Evolutionary conservation across 108 stramenopile species (phyloP).

Genomic region (Licmophora abbreviata): DNA sequence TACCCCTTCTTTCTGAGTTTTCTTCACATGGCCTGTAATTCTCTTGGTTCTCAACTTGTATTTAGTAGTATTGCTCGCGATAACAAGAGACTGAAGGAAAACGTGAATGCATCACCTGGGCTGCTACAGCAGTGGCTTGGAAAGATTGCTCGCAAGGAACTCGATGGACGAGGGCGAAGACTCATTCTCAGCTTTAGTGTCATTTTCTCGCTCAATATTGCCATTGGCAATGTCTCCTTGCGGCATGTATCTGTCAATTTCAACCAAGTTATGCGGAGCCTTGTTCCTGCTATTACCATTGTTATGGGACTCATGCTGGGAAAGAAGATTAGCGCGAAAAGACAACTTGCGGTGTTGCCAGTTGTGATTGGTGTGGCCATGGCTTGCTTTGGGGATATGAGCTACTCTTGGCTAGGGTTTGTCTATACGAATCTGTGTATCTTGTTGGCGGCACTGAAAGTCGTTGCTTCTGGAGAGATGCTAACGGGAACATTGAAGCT

Average conservation of each 20-base stretch:
- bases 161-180: slow-evolving; percentile 39
- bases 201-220: slow-evolving; percentile 81
- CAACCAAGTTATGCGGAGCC: slow-evolving; percentile 74
- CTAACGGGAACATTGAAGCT: slow-evolving; percentile 62
- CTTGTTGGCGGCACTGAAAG: slow-evolving; percentile 61
- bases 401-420: slow-evolving; percentile 50
- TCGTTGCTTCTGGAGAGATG: slow-evolving; percentile 64
- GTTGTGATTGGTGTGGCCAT: slow-evolving; percentile 62
- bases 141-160: slow-evolving; percentile 30
- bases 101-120: slow-evolving; percentile 6
- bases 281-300: slow-evolving; percentile 72
- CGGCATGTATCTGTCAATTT: slow-evolving; percentile 78
- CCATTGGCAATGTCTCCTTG: slow-evolving; percentile 75
- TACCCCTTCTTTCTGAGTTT: slow-evolving; percentile 82
- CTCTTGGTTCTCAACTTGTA: slow-evolving; percentile 35
- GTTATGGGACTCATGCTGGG: slow-evolving; percentile 45
- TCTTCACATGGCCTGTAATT: slow-evolving; percentile 82
- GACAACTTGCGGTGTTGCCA: slow-evolving; percentile 49
- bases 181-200: slow-evolving; percentile 56
- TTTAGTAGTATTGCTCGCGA: slow-evolving; percentile 23
- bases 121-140: slow-evolving; percentile 35
- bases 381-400: slow-evolving; percentile 68
- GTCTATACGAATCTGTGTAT: slow-evolving; percentile 49
- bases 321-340: slow-evolving; percentile 30
- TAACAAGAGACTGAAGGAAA: slow-evolving; percentile 8